Base-by-base conservation (phyloP, 495 filamentous ascomycete species). In the Parmelia sp. region DNA sequence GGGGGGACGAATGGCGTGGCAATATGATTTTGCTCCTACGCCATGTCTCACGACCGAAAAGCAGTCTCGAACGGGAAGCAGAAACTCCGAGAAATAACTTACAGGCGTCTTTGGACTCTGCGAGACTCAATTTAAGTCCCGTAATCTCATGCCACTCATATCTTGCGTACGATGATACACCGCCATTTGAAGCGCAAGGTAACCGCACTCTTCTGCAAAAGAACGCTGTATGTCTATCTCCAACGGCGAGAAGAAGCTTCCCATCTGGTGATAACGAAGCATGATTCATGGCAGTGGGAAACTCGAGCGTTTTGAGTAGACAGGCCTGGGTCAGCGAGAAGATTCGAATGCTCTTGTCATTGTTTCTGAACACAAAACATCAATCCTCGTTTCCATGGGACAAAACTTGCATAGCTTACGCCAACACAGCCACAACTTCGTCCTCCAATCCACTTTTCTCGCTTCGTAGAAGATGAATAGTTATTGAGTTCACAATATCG, bases 191-290 rank as follows among this genome's bases (percentile, higher is more conserved):
- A 70, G 78, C 62, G 78, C 70, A 63, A 80, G 73, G 12, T 78
- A 37, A n/a, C 62, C 65, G 64, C 49, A 70, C 37, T 60, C 78
- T 73, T 47, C 66, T 68, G 72, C 94, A 92, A 63, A 97, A 86
- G 72, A 94, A 96, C 3, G 90, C 87, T 64, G 81, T 86, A 5
- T 88, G 85, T 69, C 90, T 85, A 69, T 98, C 95, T 29, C 92
- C 90, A 45, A 97, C 88, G 14, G 91, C 90, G 5, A 92, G 79
- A 8, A 97, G 82, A 23, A 95, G 74, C 47, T 79, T 81, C 0
- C 91, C 92, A 68, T 97, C 89, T 0, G 94, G 94, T 35, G 92
- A 96, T 51, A 98, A 86, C 25, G 91, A 85, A 8, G 92, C 90
- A 73, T 94, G 92, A 73, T 98, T 98, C 77, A 96, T 93, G 61